Conservation (phyloP, 2,329 filamentous ascomycete genomes). For the Pseudocercospora cruenta region DNA sequence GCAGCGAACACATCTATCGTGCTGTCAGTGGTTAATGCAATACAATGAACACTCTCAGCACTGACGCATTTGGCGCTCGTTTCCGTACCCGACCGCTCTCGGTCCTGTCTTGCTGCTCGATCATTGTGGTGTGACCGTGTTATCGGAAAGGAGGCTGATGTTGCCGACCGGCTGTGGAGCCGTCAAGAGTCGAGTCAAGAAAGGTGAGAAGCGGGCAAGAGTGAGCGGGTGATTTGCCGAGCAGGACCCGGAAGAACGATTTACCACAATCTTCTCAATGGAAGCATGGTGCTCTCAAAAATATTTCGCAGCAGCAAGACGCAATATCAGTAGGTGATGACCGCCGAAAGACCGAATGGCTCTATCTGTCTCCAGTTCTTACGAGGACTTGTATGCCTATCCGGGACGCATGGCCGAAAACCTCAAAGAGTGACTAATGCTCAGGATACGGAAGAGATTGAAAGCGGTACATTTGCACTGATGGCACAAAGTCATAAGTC, state of each 20-base stretch:
- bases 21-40: not conserved
- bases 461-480: not conserved
- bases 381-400: not conserved
- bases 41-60: not conserved
- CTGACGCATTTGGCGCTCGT: conserved; percentile 19
- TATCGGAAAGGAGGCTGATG: not conserved
- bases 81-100: conserved; percentile 15
- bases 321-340: too few species aligned
- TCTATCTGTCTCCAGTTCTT: not conserved
- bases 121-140: conserved; percentile 1
- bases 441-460: not conserved
- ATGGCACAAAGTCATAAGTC: not conserved
- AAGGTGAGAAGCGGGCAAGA: too few species aligned
- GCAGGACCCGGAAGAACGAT: conserved; percentile 1
- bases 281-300: too few species aligned
- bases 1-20: conserved; percentile 48
- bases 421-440: not conserved
- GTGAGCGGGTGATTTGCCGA: too few species aligned
- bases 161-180: not conserved
- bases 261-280: not conserved
- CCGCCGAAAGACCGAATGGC: too few species aligned
- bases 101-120: conserved; percentile 1
- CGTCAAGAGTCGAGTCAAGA: too few species aligned
- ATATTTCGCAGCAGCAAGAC: too few species aligned
- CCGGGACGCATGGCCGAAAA: not conserved